Evolutionary conservation across 148 eudicot genomes (phyloP), one percentile per base, ranked within the genome.

Genomic region (Vaccinium vitisidaea): DNA sequence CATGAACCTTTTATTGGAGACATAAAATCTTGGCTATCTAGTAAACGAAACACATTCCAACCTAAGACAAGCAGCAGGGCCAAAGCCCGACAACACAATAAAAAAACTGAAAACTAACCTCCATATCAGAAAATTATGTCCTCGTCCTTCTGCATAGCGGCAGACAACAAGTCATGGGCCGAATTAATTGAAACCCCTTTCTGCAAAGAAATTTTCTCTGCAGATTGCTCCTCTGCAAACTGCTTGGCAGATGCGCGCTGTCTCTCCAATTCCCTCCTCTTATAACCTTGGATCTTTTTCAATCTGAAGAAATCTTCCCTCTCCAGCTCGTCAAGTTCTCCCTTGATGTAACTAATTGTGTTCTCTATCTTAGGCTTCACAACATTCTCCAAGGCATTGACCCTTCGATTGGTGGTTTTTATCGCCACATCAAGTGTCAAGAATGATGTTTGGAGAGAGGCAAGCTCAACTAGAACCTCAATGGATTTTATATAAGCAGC

Each of bases 301-400:
- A 92, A 80, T 92, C 98, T 92, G 75, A 95, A 95, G 88, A 93
- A 93, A 86, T 93, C 98, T 90, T 95, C 94, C 74, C 98, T 91
- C 80, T 95, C 97, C 79, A 93, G 89, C 90, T 93, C 97, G 89
- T 95, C 98, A 77, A 95, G 79, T 84, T 95, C 98, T 61, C 95
- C 98, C 87, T 95, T 92, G 74, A 95, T 93, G 90, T 93, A 95
- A 56, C n/a, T 89, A 71, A 93, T 92, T 1, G 98, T 92, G 86
- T 95, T 95, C 55, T 95, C 98, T 83, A 93, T 53, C 75, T 88
- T 89, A 1, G 95, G 98, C 87, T 93, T 95, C 85, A 94, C 96
- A 69, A 92, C 96, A 55, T 91, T 94, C 89, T 91, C 97, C 84
- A 92, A 69, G 63, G 97, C 97, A 82, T 95, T 92, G 82, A 95